These are phyloP conservation scores for Trametes cubensis DNA, from an alignment of 768 basidiomycete genomes.

Conservation along the genomic window DNA sequence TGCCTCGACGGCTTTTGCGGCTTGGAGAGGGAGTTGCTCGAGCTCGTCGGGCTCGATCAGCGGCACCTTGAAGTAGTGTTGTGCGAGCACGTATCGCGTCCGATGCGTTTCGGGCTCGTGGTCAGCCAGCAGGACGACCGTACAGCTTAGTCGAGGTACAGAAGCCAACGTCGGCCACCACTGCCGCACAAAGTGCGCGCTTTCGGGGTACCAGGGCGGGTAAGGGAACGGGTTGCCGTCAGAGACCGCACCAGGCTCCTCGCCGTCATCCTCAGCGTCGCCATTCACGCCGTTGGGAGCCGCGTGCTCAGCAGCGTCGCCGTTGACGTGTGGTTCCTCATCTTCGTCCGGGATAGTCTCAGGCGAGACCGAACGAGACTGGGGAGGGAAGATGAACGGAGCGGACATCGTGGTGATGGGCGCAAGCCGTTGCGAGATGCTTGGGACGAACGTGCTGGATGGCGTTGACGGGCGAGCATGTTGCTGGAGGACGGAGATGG, in stretches of 20 bases:
- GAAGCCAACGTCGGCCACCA: slow-evolving; percentile 76
- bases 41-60: slow-evolving; percentile 36
- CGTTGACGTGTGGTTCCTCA: background rate
- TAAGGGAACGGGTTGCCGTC: slow-evolving; percentile 63
- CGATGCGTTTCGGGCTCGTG: slow-evolving; percentile 63
- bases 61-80: slow-evolving; percentile 77
- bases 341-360: slow-evolving; percentile 1
- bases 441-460: slow-evolving; percentile 26
- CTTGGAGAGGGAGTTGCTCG: slow-evolving; percentile 2
- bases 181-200: slow-evolving; percentile 76
- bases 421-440: slow-evolving; percentile 26
- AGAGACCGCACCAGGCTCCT: slow-evolving; percentile 9
- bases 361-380: slow-evolving; percentile 9
- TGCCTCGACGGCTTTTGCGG: slow-evolving; percentile 11
- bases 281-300: background rate
- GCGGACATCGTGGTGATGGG: slow-evolving; percentile 28
- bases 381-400: slow-evolving; percentile 30
- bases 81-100: slow-evolving; percentile 66
- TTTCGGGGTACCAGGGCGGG: slow-evolving; percentile 72
- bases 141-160: slow-evolving; percentile 70
- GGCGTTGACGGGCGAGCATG: slow-evolving; percentile 28
- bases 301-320: background rate
- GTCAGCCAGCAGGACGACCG: slow-evolving; percentile 66
- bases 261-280: slow-evolving; percentile 5
- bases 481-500: slow-evolving; percentile 42